phyloP scores from a whole-genome alignment of 139 green algal species.

The Astrephomene gubernaculifera region DNA sequence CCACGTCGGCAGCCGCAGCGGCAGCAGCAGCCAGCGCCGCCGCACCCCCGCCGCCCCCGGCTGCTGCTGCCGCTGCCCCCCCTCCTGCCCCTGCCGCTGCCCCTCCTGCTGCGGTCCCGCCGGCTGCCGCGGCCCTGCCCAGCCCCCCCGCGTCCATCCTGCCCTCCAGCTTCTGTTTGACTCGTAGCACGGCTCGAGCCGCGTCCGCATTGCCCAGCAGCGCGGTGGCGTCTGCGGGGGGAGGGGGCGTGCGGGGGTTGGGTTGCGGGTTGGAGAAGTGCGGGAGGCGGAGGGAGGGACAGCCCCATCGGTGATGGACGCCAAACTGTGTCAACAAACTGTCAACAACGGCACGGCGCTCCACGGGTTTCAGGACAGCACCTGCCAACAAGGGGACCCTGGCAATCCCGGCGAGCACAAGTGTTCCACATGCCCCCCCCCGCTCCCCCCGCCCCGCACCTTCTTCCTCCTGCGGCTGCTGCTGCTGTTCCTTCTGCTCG shows the following conservation, averaged over 20 bases:
- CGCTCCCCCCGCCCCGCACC: neutral
- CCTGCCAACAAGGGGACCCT: too few species aligned
- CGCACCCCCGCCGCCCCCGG: neutral
- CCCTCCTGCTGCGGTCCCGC: neutral
- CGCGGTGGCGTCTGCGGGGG: slow-evolving; percentile 1
- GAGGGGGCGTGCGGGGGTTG: too few species aligned
- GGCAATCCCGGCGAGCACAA: too few species aligned
- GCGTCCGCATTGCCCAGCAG: slow-evolving; percentile 85
- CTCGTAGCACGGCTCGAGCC: slow-evolving; percentile 85
- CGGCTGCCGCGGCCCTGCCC: neutral
- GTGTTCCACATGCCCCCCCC: neutral
- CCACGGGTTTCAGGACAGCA: too few species aligned
- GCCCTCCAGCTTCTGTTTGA: slow-evolving; percentile 88
- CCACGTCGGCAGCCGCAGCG: slow-evolving; percentile 4
- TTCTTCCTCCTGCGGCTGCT: neutral
- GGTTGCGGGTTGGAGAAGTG: too few species aligned
- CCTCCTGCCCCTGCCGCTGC: neutral
- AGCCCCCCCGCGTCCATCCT: slow-evolving; percentile 16
- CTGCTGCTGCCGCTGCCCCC: slow-evolving; percentile 57
- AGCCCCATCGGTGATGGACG: too few species aligned
- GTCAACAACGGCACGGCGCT: too few species aligned
- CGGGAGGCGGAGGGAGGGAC: too few species aligned
- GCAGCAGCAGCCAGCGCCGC: slow-evolving; percentile 5
- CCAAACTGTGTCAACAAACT: too few species aligned
- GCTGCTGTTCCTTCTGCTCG: neutral